Conservation (phyloP, 208 protist genomes). For the Angomonas ambiguus region DNA sequence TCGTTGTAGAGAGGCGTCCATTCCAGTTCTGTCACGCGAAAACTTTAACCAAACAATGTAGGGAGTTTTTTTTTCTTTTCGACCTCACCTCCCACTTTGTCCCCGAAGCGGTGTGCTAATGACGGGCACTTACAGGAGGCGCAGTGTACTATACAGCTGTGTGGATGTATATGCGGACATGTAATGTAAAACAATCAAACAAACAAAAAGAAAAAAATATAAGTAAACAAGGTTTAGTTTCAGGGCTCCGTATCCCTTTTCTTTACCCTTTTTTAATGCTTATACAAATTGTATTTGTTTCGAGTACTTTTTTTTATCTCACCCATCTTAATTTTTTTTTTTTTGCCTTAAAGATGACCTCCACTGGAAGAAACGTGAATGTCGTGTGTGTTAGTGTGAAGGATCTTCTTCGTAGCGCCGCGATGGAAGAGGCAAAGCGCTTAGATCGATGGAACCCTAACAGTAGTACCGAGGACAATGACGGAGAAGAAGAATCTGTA, state of each 20-base stretch:
- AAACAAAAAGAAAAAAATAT: not conserved
- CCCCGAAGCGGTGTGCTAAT: too few species aligned
- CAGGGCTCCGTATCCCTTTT: not conserved
- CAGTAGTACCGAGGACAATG: not conserved
- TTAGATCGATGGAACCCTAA: slow-evolving; percentile 5
- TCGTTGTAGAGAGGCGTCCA: slow-evolving; percentile 42
- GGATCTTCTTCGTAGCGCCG: slow-evolving; percentile 32
- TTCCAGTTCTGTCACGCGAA: slow-evolving; percentile 50
- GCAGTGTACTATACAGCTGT: too few species aligned
- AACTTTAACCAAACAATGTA: slow-evolving; percentile 26
- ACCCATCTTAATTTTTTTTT: slow-evolving; percentile 2
- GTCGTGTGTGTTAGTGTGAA: slow-evolving; percentile 50
- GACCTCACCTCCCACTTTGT: too few species aligned
- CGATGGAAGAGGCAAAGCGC: slow-evolving; percentile 6
- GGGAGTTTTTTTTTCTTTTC: slow-evolving; percentile 11
- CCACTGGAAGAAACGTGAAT: slow-evolving; percentile 18
- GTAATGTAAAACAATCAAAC: slow-evolving; percentile 16
- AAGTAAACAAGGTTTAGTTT: not conserved
- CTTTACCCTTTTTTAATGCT: not conserved
- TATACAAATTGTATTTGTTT: not conserved
- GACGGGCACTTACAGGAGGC: too few species aligned
- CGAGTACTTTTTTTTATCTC: not conserved
- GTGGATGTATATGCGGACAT: slow-evolving; percentile 17
- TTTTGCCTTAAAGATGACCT: slow-evolving; percentile 12
- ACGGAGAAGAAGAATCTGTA: not conserved